A percentile compares a stretch with the other conserved stretches of the same genome.
Evolutionary conservation across 2,329 filamentous ascomycete species (phyloP).

Genomic region (Allantophomopsis cytisporea): DNA sequence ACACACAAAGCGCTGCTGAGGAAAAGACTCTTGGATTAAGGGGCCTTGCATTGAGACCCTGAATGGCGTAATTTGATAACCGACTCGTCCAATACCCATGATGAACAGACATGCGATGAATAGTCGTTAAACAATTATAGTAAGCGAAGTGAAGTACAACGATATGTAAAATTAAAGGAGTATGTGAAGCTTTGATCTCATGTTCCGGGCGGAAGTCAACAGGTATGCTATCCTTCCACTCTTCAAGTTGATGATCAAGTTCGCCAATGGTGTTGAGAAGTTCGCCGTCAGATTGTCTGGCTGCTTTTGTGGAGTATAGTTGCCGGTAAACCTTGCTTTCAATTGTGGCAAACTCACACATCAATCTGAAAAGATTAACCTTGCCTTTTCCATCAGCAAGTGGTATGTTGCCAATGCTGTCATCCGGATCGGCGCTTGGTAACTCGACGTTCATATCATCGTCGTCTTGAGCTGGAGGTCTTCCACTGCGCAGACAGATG

Average conservation of each 20-base stretch:
- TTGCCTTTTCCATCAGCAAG: constrained; percentile 80
- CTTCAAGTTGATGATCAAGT: constrained; percentile 76
- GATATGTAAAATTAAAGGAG: constrained; percentile 85
- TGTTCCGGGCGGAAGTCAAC: constrained; percentile 95
- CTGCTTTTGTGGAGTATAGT: constrained; percentile 83
- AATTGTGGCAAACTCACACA: constrained; percentile 85
- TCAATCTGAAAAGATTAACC: constrained; percentile 85
- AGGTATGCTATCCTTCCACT: constrained; percentile 93
- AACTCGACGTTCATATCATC: constrained; percentile 93
- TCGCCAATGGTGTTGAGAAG: constrained; percentile 92
- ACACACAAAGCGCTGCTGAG: constrained; percentile 83
- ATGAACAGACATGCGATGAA: constrained; percentile 96
- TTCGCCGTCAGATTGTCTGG: constrained; percentile 84
- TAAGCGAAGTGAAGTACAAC: constrained; percentile 94
- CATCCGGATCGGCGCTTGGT: constrained; percentile 76
- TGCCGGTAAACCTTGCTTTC: constrained; percentile 90
- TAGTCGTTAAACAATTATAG: constrained; percentile 95
- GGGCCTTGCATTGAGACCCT: constrained; percentile 80
- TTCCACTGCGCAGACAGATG: constrained; percentile 58
- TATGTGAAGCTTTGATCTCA: constrained; percentile 87
- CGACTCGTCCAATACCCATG: constrained; percentile 97
- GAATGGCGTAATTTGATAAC: constrained; percentile 86
- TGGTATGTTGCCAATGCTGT: constrained; percentile 91
- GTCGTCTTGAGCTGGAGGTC: constrained; percentile 60
- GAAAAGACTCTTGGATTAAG: constrained; percentile 91